These are phyloP conservation scores for Articulospora tetracladia DNA, from an alignment of 495 filamentous ascomycete species.

Conservation along the genomic window DNA sequence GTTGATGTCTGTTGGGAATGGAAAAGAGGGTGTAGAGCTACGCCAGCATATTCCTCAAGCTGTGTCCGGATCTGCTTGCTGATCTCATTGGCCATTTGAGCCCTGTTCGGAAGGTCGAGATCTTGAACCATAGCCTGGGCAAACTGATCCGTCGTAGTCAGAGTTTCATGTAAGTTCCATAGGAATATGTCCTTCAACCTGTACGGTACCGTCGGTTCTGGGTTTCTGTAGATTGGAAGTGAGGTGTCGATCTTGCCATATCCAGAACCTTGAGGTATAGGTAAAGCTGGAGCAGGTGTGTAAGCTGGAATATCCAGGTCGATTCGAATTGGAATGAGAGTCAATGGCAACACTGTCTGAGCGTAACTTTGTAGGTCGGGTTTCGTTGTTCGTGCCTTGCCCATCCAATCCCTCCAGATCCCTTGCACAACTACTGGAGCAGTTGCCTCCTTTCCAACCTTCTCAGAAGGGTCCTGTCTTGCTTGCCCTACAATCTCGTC, in stretches of 20 bases:
- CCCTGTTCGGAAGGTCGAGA: constrained; percentile 79
- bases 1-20: constrained; percentile 52
- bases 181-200: constrained; percentile 90
- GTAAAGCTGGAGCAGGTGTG: constrained; percentile 68
- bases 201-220: constrained; percentile 75
- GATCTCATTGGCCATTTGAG: constrained; percentile 67
- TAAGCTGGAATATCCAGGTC: constrained; percentile 86
- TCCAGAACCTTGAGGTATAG: constrained; percentile 54
- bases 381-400: constrained; percentile 50
- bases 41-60: constrained; percentile 92
- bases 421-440: constrained; percentile 82
- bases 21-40: constrained; percentile 89
- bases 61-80: constrained; percentile 92
- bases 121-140: constrained; percentile 88
- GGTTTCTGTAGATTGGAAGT: constrained; percentile 69
- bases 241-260: constrained; percentile 51
- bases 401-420: constrained; percentile 94
- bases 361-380: constrained; percentile 76
- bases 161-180: constrained; percentile 95
- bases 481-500: constrained; percentile 62
- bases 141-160: constrained; percentile 94
- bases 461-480: constrained; percentile 60
- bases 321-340: constrained; percentile 92
- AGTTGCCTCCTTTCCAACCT: constrained; percentile 78
- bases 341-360: constrained; percentile 81